Percentiles rank a stretch among this genome's conserved stretches.
Evolutionary conservation across 2,329 filamentous ascomycete genomes (phyloP).

Genomic region (Beauveria scarabaeidicola): DNA sequence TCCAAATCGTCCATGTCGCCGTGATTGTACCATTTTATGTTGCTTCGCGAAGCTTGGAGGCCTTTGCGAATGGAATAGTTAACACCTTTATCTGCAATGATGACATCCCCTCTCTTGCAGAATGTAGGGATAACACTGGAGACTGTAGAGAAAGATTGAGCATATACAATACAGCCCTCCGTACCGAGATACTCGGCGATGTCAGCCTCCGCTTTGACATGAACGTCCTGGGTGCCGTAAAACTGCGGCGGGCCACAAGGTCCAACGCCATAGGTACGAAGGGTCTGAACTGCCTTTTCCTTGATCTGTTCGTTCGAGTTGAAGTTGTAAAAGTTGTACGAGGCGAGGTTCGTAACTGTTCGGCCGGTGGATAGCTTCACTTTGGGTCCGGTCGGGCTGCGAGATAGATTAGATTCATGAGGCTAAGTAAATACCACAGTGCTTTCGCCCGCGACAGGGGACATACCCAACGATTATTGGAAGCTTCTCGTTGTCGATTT

Average conservation of each 20-base stretch:
- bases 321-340: conserved; percentile 97
- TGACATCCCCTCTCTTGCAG: conserved; percentile 93
- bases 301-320: conserved; percentile 86
- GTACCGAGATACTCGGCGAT: conserved; percentile 85
- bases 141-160: conserved; percentile 92
- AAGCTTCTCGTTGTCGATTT: conserved; percentile 72
- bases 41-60: conserved; percentile 85
- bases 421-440: background rate
- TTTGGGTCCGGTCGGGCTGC: conserved; percentile 79
- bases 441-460: background rate
- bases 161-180: conserved; percentile 86
- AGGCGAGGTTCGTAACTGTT: conserved; percentile 87
- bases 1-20: conserved; percentile 94
- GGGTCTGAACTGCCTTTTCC: conserved; percentile 86
- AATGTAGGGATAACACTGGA: conserved; percentile 96
- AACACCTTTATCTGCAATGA: conserved; percentile 86
- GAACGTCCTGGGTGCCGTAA: conserved; percentile 96
- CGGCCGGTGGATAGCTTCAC: conserved; percentile 81
- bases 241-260: conserved; percentile 96
- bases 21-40: conserved; percentile 88
- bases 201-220: conserved; percentile 93
- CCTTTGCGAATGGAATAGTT: conserved; percentile 94
- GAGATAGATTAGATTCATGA: background rate
- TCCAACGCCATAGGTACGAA: conserved; percentile 92
- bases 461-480: conserved; percentile 79